Conservation (phyloP, 208 protist genomes). For the Acanthamoeba pearcei region DNA sequence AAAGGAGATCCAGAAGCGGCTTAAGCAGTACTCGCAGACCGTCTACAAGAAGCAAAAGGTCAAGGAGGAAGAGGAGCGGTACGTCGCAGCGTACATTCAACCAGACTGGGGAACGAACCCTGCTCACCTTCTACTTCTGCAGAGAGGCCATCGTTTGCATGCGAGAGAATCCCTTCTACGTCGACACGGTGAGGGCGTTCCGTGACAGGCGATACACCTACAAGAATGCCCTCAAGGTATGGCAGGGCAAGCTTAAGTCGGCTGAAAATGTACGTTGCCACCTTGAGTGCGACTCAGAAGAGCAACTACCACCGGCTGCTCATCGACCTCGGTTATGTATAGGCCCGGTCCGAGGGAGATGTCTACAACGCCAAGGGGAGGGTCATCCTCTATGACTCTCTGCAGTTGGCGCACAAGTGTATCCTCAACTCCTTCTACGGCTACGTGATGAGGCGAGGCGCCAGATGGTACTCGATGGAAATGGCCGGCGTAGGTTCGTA, state of each 20-base stretch:
- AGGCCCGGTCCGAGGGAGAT: conserved; percentile 63
- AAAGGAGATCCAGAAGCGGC: conserved; percentile 95
- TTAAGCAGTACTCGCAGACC: conserved; percentile 96
- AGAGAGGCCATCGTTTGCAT: conserved; percentile 98
- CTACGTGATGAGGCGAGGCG: conserved; percentile 99
- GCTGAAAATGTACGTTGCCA: conserved; percentile 83
- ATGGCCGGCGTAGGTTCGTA: conserved; percentile 99
- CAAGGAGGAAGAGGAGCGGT: conserved; percentile 83
- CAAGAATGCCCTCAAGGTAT: conserved; percentile 98
- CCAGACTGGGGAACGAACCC: too few relatives aligned
- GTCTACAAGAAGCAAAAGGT: conserved; percentile 98
- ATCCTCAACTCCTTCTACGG: conserved; percentile 99
- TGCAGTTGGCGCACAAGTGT: conserved; percentile 99
- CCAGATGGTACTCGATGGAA: conserved; percentile 99
- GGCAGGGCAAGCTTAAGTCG: conserved; percentile 94
- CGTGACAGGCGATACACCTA: conserved; percentile 99
- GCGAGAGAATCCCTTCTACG: conserved; percentile 99
- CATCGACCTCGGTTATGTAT: neutral
- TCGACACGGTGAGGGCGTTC: conserved; percentile 99
- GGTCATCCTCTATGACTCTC: conserved; percentile 99
- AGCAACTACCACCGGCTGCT: neutral
- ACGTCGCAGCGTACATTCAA: neutral
- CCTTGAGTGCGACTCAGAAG: neutral
- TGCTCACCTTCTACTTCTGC: neutral
- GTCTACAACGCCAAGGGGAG: conserved; percentile 90